Base-by-base conservation (phyloP, 2,329 filamentous ascomycete genomes). In the Ceratocystis variospora region DNA sequence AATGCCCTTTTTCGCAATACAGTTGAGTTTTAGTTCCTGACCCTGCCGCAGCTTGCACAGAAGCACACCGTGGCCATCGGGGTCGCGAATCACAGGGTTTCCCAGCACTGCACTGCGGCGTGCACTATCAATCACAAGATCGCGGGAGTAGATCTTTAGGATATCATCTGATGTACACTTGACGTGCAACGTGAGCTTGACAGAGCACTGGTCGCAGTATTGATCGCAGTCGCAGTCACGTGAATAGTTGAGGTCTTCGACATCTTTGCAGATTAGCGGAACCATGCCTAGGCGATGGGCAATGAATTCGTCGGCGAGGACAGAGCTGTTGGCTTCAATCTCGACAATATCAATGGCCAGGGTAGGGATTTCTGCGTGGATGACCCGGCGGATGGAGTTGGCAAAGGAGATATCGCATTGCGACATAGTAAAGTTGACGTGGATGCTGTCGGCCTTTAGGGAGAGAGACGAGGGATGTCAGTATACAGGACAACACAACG, bases 221-320 rank as follows among this genome's bases (percentile, higher is more conserved):
- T 93, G 87, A 72, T 96, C 93, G 80, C 94, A 99, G 73, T 96
- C 90, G 79, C 94, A 99, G 77, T 97, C 93, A 73, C 93, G 88
- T 62, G 89, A 88, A 78, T 96, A 96, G 70, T 88, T 81, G 69
- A 97, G 83, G 72, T 87, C 82, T 70, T 92, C 89, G 71, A 93
- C 87, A 73, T 89, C 88, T 73, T 89, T 89, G 67, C 90, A 89
- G 74, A 88, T 87, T 61, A 99, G 84, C 0, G 94, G 94, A 67
- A 97, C 86, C 61, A 97, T 84, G 41, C 94, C 93, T 15, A 99
- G 83, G 59, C 93, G 88, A 76, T 97, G 93, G 62, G 90, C 88
- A 71, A 99, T 87, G 76, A 97, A 96, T 77, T 99, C 93, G 76
- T 99, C 93, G 68, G 93, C 89, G 15, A 97, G 85, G 3, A 96